phyloP scores from a whole-genome alignment of 495 filamentous ascomycete species.

The Aspergillus ellipticus region DNA sequence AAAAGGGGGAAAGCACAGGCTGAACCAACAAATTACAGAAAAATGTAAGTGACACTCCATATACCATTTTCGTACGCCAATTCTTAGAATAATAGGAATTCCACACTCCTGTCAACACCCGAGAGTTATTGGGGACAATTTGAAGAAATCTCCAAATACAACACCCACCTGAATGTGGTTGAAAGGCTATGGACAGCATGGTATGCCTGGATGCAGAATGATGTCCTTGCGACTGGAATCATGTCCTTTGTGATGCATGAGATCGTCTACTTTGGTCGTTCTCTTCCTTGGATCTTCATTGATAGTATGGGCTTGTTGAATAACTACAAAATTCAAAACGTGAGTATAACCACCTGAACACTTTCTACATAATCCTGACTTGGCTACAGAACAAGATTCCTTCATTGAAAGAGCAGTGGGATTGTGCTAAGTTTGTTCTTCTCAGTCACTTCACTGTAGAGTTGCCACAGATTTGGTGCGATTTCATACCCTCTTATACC shows the following conservation, averaged over 20 bases:
- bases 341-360: conserved; percentile 37
- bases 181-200: conserved; percentile 90
- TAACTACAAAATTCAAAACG: conserved; percentile 90
- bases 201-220: conserved; percentile 99
- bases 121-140: conserved; percentile 76
- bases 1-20: background rate
- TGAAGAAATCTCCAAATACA: conserved; percentile 81
- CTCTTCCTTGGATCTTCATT: conserved; percentile 90
- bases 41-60: conserved; percentile 1
- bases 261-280: conserved; percentile 87
- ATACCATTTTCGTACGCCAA: background rate
- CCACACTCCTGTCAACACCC: conserved; percentile 50
- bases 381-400: conserved; percentile 74
- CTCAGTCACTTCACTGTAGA: conserved; percentile 95
- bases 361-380: background rate
- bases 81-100: conserved; percentile 43
- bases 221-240: conserved; percentile 91
- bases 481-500: background rate
- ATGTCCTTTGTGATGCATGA: conserved; percentile 97
- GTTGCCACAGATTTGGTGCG: conserved; percentile 91
- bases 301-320: conserved; percentile 82
- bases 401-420: conserved; percentile 85
- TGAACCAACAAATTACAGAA: background rate
- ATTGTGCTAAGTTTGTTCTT: conserved; percentile 87
- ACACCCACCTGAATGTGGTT: conserved; percentile 77